phyloP scores from a whole-genome alignment of 306 rosid genomes.

The Vigna radiata region DNA sequence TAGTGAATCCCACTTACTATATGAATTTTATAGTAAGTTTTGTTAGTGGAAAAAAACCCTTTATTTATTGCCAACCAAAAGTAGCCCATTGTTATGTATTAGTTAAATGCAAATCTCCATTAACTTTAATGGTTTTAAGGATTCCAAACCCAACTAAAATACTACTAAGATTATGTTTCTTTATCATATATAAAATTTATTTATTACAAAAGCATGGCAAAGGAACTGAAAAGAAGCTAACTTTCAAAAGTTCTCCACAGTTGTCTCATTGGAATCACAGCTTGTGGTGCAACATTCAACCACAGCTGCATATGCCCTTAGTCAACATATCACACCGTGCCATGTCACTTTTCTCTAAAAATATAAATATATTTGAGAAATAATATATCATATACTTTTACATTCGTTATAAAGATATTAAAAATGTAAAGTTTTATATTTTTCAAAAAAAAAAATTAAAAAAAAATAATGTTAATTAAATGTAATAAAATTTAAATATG shows the following conservation, averaged over 20 bases:
- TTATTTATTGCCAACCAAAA: background rate
- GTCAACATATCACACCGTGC: background rate
- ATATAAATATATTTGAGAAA: too few species aligned
- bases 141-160: background rate
- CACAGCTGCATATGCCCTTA: background rate
- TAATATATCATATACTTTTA: too few species aligned
- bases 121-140: background rate
- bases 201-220: background rate
- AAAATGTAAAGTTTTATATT: too few species aligned
- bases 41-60: conserved; percentile 9
- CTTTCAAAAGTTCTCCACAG: background rate
- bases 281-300: conserved; percentile 14
- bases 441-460: too few species aligned
- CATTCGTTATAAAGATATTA: too few species aligned
- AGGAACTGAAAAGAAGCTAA: background rate
- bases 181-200: background rate
- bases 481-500: too few species aligned
- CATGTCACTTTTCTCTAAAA: background rate
- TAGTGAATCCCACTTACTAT: conserved; percentile 40
- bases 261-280: conserved; percentile 3
- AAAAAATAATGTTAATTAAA: too few species aligned
- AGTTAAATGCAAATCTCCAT: background rate
- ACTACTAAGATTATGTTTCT: background rate
- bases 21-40: background rate
- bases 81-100: background rate